These are phyloP conservation scores for Canna indica DNA, from an alignment of 176 grass and related monocot species.

Conservation along the genomic window DNA sequence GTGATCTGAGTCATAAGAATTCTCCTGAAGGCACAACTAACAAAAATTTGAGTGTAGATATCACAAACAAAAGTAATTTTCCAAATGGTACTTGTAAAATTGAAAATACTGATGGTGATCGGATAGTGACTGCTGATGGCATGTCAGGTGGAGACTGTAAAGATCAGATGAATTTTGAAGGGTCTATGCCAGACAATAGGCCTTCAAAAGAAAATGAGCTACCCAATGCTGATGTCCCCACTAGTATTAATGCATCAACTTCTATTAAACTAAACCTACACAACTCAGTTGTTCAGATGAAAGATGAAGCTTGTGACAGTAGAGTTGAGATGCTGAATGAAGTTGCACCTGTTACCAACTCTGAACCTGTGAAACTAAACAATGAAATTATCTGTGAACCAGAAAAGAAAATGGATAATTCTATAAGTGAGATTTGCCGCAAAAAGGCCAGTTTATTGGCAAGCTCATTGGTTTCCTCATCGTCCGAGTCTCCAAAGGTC, in stretches of 20 bases:
- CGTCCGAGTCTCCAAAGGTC: slow-evolving; percentile 14
- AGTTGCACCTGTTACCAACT: slow-evolving; percentile 16
- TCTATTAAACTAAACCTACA: slow-evolving; percentile 22
- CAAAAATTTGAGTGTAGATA: slow-evolving; percentile 9
- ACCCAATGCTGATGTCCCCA: slow-evolving; percentile 23
- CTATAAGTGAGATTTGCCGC: slow-evolving; percentile 19
- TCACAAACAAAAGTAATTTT: not conserved
- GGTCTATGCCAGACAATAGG: slow-evolving; percentile 2
- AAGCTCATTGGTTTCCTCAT: slow-evolving; percentile 12
- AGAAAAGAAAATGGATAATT: slow-evolving; percentile 20
- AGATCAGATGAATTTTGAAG: slow-evolving; percentile 11
- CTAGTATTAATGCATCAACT: slow-evolving; percentile 22
- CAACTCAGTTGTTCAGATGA: slow-evolving; percentile 16
- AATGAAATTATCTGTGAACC: slow-evolving; percentile 30
- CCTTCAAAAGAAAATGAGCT: slow-evolving; percentile 26
- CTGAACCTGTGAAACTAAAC: slow-evolving; percentile 23
- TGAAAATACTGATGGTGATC: slow-evolving; percentile 27
- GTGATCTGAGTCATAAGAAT: slow-evolving; percentile 28
- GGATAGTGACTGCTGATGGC: slow-evolving; percentile 16
- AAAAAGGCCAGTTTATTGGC: slow-evolving; percentile 23
- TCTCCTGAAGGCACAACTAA: slow-evolving; percentile 22
- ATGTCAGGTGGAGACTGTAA: slow-evolving; percentile 27
- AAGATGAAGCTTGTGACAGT: slow-evolving; percentile 39
- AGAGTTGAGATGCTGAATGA: slow-evolving; percentile 21
- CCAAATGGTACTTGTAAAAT: slow-evolving; percentile 8